phyloP scores from a whole-genome alignment of 768 basidiomycete species.

The Gloeostereum incarnatum region DNA sequence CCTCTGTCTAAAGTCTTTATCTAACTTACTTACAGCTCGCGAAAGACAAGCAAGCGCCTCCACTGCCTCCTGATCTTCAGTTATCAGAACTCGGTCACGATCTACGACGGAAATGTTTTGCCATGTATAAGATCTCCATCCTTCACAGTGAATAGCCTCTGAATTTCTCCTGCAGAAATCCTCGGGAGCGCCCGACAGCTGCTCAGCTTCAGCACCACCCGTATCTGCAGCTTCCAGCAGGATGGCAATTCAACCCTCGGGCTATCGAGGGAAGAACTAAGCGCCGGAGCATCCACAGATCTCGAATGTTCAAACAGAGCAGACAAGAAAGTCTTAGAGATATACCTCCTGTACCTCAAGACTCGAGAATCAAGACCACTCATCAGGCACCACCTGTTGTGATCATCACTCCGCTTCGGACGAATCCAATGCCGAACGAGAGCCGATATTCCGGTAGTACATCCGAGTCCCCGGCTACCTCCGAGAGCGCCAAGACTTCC shows the following conservation, averaged over 20 bases:
- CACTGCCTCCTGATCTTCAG: conserved; percentile 59
- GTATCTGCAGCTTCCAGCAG: conserved; percentile 9
- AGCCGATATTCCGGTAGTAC: background rate
- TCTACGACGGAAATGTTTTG: conserved; percentile 73
- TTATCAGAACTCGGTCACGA: conserved; percentile 56
- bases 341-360: conserved; percentile 5
- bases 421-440: conserved; percentile 9
- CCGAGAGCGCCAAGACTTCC: conserved; percentile 10
- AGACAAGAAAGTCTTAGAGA: background rate
- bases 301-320: background rate
- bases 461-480: conserved; percentile 9
- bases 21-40: conserved; percentile 38
- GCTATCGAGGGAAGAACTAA: conserved; percentile 11
- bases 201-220: conserved; percentile 43
- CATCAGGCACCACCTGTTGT: conserved; percentile 21
- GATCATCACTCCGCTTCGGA: conserved; percentile 19
- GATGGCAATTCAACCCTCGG: conserved; percentile 12
- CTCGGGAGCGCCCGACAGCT: conserved; percentile 60
- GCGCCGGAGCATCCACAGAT: background rate
- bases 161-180: conserved; percentile 36
- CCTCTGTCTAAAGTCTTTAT: background rate
- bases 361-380: background rate
- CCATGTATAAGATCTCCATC: conserved; percentile 36
- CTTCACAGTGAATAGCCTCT: background rate
- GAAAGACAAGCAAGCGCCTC: conserved; percentile 58